Conservation (phyloP, 139 green algal species). For the Trebouxia sp. region DNA sequence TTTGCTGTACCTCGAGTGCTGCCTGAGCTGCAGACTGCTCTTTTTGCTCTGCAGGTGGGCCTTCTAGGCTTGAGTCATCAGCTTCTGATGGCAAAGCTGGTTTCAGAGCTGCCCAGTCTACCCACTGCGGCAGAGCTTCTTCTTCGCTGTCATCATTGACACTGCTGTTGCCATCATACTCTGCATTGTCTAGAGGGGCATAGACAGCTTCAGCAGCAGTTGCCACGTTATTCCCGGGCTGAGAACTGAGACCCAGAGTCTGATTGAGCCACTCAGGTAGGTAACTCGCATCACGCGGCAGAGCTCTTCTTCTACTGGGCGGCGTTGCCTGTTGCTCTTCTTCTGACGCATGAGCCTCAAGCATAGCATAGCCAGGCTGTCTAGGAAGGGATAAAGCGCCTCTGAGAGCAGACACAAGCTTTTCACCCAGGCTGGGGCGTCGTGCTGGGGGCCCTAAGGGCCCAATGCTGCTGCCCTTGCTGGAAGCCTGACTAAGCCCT, state of each 20-base stretch:
- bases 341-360: too few relatives aligned
- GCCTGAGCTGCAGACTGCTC: too few relatives aligned
- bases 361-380: background rate
- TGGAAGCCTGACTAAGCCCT: background rate
- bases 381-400: background rate
- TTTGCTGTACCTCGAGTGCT: too few relatives aligned
- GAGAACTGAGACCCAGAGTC: background rate
- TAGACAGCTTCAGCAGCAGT: too few relatives aligned
- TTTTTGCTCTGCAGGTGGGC: too few relatives aligned
- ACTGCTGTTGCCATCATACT: background rate
- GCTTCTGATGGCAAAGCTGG: too few relatives aligned
- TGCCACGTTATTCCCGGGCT: too few relatives aligned
- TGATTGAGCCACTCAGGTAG: slow-evolving; percentile 12
- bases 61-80: too few relatives aligned
- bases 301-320: background rate
- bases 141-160: background rate
- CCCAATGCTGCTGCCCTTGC: background rate
- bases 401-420: background rate
- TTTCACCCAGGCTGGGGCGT: background rate
- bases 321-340: too few relatives aligned
- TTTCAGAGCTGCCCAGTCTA: background rate
- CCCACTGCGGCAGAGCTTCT: background rate
- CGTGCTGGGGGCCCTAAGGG: background rate
- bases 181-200: too few relatives aligned
- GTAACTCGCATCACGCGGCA: slow-evolving; percentile 11